Evolutionary conservation across 1,139 yeast genomes (phyloP), one percentile per base, ranked within the genome.

Genomic region (Suzukiozyma palmioleophila): DNA sequence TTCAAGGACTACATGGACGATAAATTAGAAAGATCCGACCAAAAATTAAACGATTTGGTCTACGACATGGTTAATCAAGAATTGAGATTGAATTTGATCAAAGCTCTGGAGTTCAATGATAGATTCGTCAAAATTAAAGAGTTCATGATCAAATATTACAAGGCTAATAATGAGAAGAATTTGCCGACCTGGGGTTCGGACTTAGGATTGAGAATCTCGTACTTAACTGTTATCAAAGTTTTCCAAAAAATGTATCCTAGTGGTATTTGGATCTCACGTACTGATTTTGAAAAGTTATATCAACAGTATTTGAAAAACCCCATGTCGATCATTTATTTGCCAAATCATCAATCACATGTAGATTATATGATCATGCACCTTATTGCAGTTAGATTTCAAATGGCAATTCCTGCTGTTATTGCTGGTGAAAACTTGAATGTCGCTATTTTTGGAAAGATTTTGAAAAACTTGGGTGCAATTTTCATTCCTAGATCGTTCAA

Each of bases 381-480:
- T 42, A 62, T 79, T 35, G 68, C 80, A 42, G 71, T 78, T 48
- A 59, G 85, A 32, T 69, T 80, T 48, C 81, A 79, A 32, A 60
- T 81, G 44, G 67, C 83, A 9, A 58, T 73, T 10, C 87, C 87
- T 1, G 60, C 75, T 3, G 84, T 81, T 3, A 77, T 81, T 39
- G 86, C 87, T 1, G 87, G 87, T 7, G 85, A 81, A 42, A 81
- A 81, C 55, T 70, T 81, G 53, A 80, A 81, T 51, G 80, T 81
- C 39, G 79, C 84, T 1, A 62, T 80, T 10, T 68, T 81, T 40
- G 84, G 85, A 1, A 61, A 63, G 3, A 56, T 69, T 36, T 56
- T 73, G 47, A 66, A 68, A 43, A 59, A 60, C 31, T 58, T 73
- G 47, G 78, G 78, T 3, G 77, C 75, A 13, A 64, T 72, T 26